Percentiles rank a stretch among this genome's conserved stretches.
These are phyloP conservation scores for Suillus occidentalis DNA, from an alignment of 768 basidiomycete species.

Conservation along the genomic window DNA sequence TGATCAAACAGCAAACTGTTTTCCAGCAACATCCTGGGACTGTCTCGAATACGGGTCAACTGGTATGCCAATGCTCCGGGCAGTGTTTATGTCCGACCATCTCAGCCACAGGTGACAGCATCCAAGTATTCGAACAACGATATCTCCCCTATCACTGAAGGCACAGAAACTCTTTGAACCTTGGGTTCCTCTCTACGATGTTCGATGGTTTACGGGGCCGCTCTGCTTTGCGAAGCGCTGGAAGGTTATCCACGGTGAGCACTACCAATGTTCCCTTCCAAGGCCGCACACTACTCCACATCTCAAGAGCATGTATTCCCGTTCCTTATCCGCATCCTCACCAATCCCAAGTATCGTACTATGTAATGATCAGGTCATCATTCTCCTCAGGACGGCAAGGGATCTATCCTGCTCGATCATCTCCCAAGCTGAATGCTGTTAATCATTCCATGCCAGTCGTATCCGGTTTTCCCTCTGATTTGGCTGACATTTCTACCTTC, in stretches of 20 bases:
- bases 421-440: constrained; percentile 9
- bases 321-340: constrained; percentile 16
- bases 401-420: constrained; percentile 20
- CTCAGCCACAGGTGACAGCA: neutral
- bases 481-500: neutral
- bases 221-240: constrained; percentile 10
- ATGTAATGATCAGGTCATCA: constrained; percentile 10
- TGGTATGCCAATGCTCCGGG: constrained; percentile 11
- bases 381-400: constrained; percentile 15
- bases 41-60: neutral
- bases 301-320: constrained; percentile 12
- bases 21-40: neutral
- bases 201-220: constrained; percentile 27
- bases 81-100: neutral
- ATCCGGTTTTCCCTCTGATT: neutral
- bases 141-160: constrained; percentile 1
- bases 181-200: constrained; percentile 18
- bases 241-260: constrained; percentile 14
- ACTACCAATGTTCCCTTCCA: constrained; percentile 1
- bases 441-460: constrained; percentile 11
- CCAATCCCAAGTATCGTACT: constrained; percentile 2
- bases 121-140: neutral
- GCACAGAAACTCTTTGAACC: constrained; percentile 2
- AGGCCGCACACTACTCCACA: constrained; percentile 5
- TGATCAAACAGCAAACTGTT: neutral